These are phyloP conservation scores for Jatropha multifida DNA, from an alignment of 441 rosid species.

Conservation along the genomic window DNA sequence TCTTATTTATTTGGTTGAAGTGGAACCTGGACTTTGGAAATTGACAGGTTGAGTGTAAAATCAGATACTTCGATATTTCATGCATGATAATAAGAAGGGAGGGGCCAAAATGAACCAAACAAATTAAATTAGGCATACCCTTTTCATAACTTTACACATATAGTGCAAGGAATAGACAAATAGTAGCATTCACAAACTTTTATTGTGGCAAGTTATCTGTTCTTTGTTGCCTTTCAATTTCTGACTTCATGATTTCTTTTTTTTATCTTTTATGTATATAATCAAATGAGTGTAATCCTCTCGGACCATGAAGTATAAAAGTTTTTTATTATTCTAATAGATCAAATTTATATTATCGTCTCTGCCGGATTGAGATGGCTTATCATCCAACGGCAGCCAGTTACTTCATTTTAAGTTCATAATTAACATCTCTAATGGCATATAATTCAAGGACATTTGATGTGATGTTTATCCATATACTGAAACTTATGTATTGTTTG, in stretches of 20 bases:
- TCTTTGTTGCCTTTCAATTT: background rate
- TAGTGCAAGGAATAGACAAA: constrained; percentile 19
- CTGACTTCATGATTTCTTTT: too few relatives aligned
- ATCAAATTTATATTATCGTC: too few relatives aligned
- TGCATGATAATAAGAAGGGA: background rate
- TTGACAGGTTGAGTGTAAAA: constrained; percentile 9
- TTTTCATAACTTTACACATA: constrained; percentile 9
- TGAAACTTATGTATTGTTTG: constrained; percentile 11
- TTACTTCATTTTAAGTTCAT: too few relatives aligned
- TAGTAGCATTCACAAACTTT: constrained; percentile 12
- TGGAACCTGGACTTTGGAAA: background rate
- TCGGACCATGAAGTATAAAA: too few relatives aligned
- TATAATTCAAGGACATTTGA: background rate
- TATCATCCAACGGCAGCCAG: too few relatives aligned
- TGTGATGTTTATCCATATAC: constrained; percentile 32
- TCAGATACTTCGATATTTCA: background rate
- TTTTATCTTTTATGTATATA: too few relatives aligned
- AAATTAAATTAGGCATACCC: background rate
- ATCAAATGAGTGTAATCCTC: too few relatives aligned
- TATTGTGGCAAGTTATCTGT: constrained; percentile 12
- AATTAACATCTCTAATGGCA: too few relatives aligned
- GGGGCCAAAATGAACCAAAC: constrained; percentile 18
- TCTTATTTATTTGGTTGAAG: background rate
- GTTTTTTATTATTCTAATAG: too few relatives aligned
- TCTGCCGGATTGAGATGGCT: too few relatives aligned